Percentiles rank a stretch among this genome's conserved stretches.
phyloP scores from a whole-genome alignment of 768 basidiomycete genomes.

The Inosperma sp. region DNA sequence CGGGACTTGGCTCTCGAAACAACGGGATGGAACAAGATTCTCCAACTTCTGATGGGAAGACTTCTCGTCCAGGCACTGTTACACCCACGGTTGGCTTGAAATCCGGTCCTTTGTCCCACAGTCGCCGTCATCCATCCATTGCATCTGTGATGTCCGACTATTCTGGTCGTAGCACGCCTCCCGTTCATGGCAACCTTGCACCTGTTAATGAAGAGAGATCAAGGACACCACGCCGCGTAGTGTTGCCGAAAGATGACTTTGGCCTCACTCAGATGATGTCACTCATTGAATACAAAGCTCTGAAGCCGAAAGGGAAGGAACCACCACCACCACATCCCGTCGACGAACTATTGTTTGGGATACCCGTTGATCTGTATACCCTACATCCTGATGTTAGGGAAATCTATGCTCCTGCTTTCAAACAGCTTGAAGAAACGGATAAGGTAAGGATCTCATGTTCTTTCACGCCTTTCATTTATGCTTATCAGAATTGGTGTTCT shows the following conservation, averaged over 20 bases:
- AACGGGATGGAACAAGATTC: conserved; percentile 14
- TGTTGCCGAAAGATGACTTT: conserved; percentile 76
- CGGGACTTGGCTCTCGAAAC: conserved; percentile 24
- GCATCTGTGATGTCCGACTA: conserved; percentile 69
- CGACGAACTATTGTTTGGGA: conserved; percentile 71
- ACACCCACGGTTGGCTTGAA: conserved; percentile 33
- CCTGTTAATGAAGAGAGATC: conserved; percentile 26
- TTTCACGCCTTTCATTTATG: neutral
- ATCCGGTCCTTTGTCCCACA: conserved; percentile 16
- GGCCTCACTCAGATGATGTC: conserved; percentile 85
- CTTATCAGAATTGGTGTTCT: neutral
- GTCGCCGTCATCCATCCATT: conserved; percentile 62
- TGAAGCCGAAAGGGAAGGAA: conserved; percentile 31
- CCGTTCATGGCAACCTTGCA: conserved; percentile 20
- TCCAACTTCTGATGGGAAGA: neutral
- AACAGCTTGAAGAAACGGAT: conserved; percentile 75
- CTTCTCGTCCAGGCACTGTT: conserved; percentile 27
- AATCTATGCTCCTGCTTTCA: conserved; percentile 66
- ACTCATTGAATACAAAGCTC: conserved; percentile 62
- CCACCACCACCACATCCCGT: conserved; percentile 49
- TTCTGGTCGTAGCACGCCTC: conserved; percentile 46
- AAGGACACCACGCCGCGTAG: conserved; percentile 40
- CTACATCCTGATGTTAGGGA: conserved; percentile 71
- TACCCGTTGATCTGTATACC: conserved; percentile 51
- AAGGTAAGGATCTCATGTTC: conserved; percentile 42